These are phyloP conservation scores for Chlorella variabilis DNA, from an alignment of 163 green algal genomes.

Conservation along the genomic window DNA sequence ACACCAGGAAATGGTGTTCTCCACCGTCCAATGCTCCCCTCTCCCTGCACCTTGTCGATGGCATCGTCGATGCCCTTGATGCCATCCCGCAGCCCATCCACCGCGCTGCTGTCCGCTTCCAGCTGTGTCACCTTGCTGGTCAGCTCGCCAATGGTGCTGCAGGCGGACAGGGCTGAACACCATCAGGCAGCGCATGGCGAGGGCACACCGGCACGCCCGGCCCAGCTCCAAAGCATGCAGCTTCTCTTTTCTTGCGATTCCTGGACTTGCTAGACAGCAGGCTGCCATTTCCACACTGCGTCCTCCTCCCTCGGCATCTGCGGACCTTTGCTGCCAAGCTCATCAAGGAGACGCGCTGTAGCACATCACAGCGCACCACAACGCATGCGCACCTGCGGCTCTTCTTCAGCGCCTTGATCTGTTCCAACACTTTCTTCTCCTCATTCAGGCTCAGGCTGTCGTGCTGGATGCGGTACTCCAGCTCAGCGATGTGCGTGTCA, in stretches of 20 bases:
- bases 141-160: conserved; percentile 35
- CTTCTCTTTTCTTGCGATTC: too few relatives aligned
- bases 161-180: neutral
- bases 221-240: too few relatives aligned
- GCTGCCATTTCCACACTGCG: too few relatives aligned
- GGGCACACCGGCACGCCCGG: too few relatives aligned
- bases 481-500: conserved; percentile 67
- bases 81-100: conserved; percentile 42
- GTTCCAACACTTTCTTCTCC: conserved; percentile 78
- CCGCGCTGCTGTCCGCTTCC: conserved; percentile 36
- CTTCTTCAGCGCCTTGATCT: conserved; percentile 77
- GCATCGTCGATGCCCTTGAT: conserved; percentile 59
- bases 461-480: conserved; percentile 75
- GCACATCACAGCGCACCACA: too few relatives aligned
- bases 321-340: too few relatives aligned
- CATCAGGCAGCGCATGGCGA: too few relatives aligned
- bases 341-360: too few relatives aligned
- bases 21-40: too few relatives aligned
- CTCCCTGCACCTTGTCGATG: conserved; percentile 64
- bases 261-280: too few relatives aligned
- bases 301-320: too few relatives aligned
- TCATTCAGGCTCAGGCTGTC: conserved; percentile 72
- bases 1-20: too few relatives aligned
- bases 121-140: conserved; percentile 66
- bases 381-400: conserved; percentile 61